These are phyloP conservation scores for Quercus phellos DNA, from an alignment of 331 rosid genomes.

Conservation along the genomic window DNA sequence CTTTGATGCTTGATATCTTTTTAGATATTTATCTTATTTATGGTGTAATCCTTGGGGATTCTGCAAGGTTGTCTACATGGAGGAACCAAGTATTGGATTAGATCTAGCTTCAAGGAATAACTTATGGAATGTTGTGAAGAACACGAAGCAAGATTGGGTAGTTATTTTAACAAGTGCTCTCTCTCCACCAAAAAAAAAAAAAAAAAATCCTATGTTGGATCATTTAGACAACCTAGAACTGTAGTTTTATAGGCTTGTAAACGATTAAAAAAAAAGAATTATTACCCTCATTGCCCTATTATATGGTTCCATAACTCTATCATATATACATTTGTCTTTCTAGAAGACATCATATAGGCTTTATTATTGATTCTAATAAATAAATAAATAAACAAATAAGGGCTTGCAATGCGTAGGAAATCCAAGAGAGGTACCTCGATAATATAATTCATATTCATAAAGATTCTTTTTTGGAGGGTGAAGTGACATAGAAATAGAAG, in stretches of 20 bases:
- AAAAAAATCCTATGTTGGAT: too few relatives aligned
- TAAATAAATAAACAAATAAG: too few relatives aligned
- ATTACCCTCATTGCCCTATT: background rate
- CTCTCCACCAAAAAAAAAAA: background rate
- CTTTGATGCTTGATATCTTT: background rate
- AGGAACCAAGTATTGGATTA: slow-evolving; percentile 89
- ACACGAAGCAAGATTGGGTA: slow-evolving; percentile 74
- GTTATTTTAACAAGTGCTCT: slow-evolving; percentile 72
- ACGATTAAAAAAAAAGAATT: too few relatives aligned
- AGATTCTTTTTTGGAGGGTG: background rate
- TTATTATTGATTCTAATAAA: background rate
- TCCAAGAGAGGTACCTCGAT: slow-evolving; percentile 65
- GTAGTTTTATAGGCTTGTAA: too few relatives aligned
- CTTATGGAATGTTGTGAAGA: slow-evolving; percentile 83
- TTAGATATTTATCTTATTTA: background rate
- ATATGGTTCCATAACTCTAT: background rate
- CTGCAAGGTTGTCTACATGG: slow-evolving; percentile 83
- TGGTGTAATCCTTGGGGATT: background rate
- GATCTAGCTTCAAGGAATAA: slow-evolving; percentile 90
- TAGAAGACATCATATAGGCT: background rate
- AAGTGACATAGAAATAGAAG: too few relatives aligned
- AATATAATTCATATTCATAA: background rate
- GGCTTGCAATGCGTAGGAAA: slow-evolving; percentile 78
- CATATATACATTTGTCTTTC: background rate
- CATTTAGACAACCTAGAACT: too few relatives aligned